These are phyloP conservation scores for Pichia kluyveri DNA, from an alignment of 805 yeast genomes.

Conservation along the genomic window DNA sequence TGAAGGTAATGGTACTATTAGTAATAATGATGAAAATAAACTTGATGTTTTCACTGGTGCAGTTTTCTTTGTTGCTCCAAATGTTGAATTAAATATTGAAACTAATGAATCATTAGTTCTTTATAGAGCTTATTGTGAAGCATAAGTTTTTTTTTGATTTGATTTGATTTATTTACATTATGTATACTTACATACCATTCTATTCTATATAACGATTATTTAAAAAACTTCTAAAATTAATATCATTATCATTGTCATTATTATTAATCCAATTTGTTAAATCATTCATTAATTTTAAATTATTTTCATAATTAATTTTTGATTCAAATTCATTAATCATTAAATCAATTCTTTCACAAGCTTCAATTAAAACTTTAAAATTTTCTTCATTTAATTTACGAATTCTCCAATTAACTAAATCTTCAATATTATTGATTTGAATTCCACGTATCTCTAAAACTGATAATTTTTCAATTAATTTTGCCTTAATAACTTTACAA, in stretches of 20 bases:
- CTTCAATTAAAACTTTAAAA: conserved; percentile 54
- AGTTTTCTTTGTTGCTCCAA: conserved; percentile 81
- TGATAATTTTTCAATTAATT: conserved; percentile 48
- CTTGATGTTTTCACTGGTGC: conserved; percentile 57
- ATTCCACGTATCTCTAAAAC: conserved; percentile 74
- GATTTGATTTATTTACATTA: too few species aligned
- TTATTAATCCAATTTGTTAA: conserved; percentile 55
- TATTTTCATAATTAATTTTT: conserved; percentile 44
- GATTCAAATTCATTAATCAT: conserved; percentile 54
- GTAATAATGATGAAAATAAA: conserved; percentile 31
- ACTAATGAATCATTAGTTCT: conserved; percentile 50
- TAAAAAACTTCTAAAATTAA: conserved; percentile 4
- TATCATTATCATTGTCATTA: conserved; percentile 23
- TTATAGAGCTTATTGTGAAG: conserved; percentile 88
- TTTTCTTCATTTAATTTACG: conserved; percentile 28
- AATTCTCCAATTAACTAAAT: conserved; percentile 61
- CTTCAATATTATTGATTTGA: conserved; percentile 47
- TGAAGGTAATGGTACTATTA: conserved; percentile 61
- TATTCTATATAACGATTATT: neutral
- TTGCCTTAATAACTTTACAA: conserved; percentile 28
- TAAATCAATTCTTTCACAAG: conserved; percentile 61
- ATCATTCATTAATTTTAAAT: conserved; percentile 53
- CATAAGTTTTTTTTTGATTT: conserved; percentile 22
- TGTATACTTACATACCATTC: neutral
- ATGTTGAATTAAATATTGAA: conserved; percentile 50